Percentiles rank a stretch among this genome's conserved stretches.
Conservation (phyloP, 345 rosid genomes). For the Euphorbia tirucalli region DNA sequence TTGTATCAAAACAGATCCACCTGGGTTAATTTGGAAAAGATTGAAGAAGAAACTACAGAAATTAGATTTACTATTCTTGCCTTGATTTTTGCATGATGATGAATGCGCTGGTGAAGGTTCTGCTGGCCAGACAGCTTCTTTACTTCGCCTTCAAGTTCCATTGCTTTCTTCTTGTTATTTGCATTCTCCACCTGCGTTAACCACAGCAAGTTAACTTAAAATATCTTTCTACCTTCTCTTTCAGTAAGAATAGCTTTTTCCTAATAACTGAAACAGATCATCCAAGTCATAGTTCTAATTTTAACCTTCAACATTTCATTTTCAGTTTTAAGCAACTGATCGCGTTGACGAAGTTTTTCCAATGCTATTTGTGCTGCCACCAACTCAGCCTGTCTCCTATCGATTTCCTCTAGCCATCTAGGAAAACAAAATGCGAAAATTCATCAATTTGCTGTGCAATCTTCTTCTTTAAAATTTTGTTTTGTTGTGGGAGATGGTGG, state of each 20-base stretch:
- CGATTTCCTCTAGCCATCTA: constrained; percentile 92
- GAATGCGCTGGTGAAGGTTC: constrained; percentile 84
- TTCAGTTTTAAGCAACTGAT: constrained; percentile 65
- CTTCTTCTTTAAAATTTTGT: not conserved
- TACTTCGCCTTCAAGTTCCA: constrained; percentile 79
- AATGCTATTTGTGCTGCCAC: constrained; percentile 62
- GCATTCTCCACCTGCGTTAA: constrained; percentile 58
- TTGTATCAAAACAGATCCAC: constrained; percentile 21
- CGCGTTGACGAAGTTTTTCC: constrained; percentile 68
- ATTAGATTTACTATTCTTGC: constrained; percentile 36
- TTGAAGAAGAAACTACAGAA: not conserved
- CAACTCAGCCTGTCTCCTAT: constrained; percentile 69
- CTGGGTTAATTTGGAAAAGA: not conserved
- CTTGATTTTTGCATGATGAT: constrained; percentile 92
- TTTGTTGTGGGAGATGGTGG: not conserved
- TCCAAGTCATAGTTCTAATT: not conserved
- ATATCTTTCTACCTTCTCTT: not conserved
- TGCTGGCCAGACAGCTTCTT: constrained; percentile 79
- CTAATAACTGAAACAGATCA: not conserved
- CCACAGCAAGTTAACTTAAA: constrained; percentile 3
- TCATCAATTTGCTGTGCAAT: constrained; percentile 6
- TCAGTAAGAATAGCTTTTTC: not conserved
- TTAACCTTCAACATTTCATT: constrained; percentile 76
- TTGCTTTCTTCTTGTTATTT: constrained; percentile 54
- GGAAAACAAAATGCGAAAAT: constrained; percentile 13